Evolutionary conservation across 768 basidiomycete genomes (phyloP), one percentile per base, ranked within the genome.

Genomic region (Russula sp.): DNA sequence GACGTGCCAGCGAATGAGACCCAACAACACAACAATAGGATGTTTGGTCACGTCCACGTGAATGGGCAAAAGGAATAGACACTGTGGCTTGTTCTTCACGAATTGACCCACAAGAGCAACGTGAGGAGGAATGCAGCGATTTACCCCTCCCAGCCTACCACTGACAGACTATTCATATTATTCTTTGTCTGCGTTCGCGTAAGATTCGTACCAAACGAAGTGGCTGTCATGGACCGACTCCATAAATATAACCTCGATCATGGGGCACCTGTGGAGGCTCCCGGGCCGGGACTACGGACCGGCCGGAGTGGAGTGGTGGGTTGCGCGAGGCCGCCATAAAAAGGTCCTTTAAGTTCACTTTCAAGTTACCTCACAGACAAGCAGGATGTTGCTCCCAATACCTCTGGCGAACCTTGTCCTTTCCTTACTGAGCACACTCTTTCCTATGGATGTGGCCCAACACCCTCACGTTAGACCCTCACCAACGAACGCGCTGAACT

Each of bases 131-230:
- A 99, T 10, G 97, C 97, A 4, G 97, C 97, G 2, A 97, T 98
- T 99, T 99, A 52, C 97, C 97, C 10, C 97, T 99, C 42, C 97
- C 97, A 38, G 97, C 98, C 70, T 99, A 97, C 55, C 95, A 98
- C 76, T 99, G 97, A 16, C 94, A 96, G 71, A 98, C 98, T 88
- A 98, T 95, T n/a, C n/a, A n/a, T n/a, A n/a, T n/a, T n/a, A 75
- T 98, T 98, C 55, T 86, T 10, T 96, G 89, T n/a, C 96, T 99
- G 70, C 20, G 29, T 16, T 38, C 20, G 59, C n/a, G 46, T 61
- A 46, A 20, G 56, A 68, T 22, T 52, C 2, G 29, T 39, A 46
- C 43, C 34, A 46, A 42, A n/a, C n/a, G n/a, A n/a, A n/a, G n/a
- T n/a, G n/a, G n/a, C n/a, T n/a, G n/a, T n/a, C n/a, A n/a, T n/a